Conservation (phyloP, 352 stramenopile genomes). For the Globisporangium emineosum region DNA sequence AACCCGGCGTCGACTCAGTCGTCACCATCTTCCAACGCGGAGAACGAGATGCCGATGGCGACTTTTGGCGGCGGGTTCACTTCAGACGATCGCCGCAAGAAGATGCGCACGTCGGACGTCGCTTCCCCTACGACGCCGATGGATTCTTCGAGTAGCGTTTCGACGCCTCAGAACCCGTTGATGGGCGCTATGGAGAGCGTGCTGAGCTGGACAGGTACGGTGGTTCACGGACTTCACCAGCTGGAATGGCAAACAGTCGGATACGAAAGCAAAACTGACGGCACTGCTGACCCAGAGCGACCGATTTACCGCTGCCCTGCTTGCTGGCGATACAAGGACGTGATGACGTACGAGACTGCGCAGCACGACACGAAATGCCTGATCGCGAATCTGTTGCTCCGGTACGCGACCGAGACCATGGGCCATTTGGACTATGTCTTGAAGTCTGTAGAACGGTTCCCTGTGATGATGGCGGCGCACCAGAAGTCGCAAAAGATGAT, state of each 20-base stretch:
- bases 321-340: constrained; percentile 83
- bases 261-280: constrained; percentile 75
- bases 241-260: constrained; percentile 80
- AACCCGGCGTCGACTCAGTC: constrained; percentile 67
- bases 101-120: constrained; percentile 38
- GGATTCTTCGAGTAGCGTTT: constrained; percentile 22
- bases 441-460: constrained; percentile 73
- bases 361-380: constrained; percentile 83
- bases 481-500: constrained; percentile 48
- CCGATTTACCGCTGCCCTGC: constrained; percentile 81
- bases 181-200: constrained; percentile 74
- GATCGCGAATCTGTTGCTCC: constrained; percentile 79
- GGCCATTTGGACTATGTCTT: constrained; percentile 73
- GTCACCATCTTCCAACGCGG: constrained; percentile 62
- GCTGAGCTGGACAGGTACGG: constrained; percentile 62
- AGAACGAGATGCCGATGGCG: constrained; percentile 53
- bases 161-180: constrained; percentile 35
- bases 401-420: constrained; percentile 79
- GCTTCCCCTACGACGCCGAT: constrained; percentile 19
- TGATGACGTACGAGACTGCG: constrained; percentile 81
- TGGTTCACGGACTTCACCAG: constrained; percentile 75
- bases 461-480: constrained; percentile 53
- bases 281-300: constrained; percentile 60
- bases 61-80: constrained; percentile 50
- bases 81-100: constrained; percentile 65